Conservation (phyloP, 2,329 filamentous ascomycete species). For the Juglanconis oblonga region DNA sequence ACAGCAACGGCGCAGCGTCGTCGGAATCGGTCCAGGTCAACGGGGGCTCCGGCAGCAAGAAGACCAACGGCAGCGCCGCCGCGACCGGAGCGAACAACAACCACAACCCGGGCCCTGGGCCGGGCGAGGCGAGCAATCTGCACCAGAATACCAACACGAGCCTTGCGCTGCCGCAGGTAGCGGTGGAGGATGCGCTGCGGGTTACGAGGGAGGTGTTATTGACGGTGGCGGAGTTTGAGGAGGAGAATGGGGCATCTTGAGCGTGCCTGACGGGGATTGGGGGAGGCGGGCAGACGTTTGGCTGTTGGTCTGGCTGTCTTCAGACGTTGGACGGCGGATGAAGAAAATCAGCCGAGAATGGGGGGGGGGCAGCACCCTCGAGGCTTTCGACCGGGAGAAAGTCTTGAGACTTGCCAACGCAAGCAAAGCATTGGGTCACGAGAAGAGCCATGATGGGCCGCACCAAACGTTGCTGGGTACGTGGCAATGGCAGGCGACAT, state of each 20-base stretch:
- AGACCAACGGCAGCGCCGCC: slow-evolving; percentile 27
- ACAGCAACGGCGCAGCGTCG: slow-evolving; percentile 7
- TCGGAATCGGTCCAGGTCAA: slow-evolving; percentile 24
- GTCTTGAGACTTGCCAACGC: too few relatives aligned
- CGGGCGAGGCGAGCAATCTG: slow-evolving; percentile 19
- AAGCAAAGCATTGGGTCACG: not conserved
- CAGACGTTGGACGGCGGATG: too few relatives aligned
- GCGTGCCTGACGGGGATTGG: not conserved
- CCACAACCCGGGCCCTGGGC: slow-evolving; percentile 21
- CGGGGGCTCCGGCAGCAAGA: slow-evolving; percentile 14
- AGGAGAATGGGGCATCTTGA: slow-evolving; percentile 21
- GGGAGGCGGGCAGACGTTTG: not conserved
- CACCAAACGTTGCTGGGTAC: too few relatives aligned
- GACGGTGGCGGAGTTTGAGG: slow-evolving; percentile 40
- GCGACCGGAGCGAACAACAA: not conserved
- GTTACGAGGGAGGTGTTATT: slow-evolving; percentile 59
- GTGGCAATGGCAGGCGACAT: not conserved
- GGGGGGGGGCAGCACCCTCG: too few relatives aligned
- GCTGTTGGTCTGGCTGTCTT: not conserved
- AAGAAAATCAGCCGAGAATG: too few relatives aligned
- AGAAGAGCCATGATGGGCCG: not conserved
- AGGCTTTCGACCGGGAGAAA: too few relatives aligned
- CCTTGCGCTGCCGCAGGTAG: slow-evolving; percentile 56
- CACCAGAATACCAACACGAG: slow-evolving; percentile 26
- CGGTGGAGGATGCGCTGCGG: slow-evolving; percentile 62